phyloP scores from a whole-genome alignment of 2,329 filamentous ascomycete genomes.

The Talaromyces rugulosus region DNA sequence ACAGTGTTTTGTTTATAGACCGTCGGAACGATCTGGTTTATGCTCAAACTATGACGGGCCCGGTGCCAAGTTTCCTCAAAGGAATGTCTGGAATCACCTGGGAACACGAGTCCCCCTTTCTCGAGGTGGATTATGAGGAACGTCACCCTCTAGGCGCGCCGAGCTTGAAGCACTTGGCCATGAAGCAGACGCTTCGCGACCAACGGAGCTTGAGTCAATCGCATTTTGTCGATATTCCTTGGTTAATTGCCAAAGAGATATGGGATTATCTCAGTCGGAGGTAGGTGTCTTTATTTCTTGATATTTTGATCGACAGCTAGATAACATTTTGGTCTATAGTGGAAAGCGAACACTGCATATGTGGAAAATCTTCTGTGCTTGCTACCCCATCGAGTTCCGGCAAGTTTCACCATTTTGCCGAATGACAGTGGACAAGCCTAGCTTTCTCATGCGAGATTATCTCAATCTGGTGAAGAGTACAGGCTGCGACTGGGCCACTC shows the following conservation, averaged over 20 bases:
- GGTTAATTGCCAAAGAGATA: slow-evolving; percentile 35
- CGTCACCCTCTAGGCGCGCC: slow-evolving; percentile 23
- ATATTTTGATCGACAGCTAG: neutral
- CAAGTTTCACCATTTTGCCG: slow-evolving; percentile 24
- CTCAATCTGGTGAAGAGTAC: slow-evolving; percentile 30
- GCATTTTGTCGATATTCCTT: slow-evolving; percentile 36
- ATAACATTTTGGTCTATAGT: slow-evolving; percentile 18
- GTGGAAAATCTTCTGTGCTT: slow-evolving; percentile 40
- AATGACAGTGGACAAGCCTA: slow-evolving; percentile 26
- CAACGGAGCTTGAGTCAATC: slow-evolving; percentile 32
- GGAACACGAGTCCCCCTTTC: slow-evolving; percentile 36
- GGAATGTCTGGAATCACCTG: slow-evolving; percentile 25
- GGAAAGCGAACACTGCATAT: slow-evolving; percentile 36
- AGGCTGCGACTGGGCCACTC: slow-evolving; percentile 29
- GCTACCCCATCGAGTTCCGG: slow-evolving; percentile 34
- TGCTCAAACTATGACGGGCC: slow-evolving; percentile 10
- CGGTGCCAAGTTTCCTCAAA: slow-evolving; percentile 10
- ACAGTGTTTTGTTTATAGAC: neutral
- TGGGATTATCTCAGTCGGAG: slow-evolving; percentile 34
- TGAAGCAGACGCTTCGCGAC: slow-evolving; percentile 28
- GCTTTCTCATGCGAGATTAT: slow-evolving; percentile 31
- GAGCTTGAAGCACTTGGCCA: slow-evolving; percentile 32
- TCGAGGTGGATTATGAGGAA: slow-evolving; percentile 24
- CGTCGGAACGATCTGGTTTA: neutral
- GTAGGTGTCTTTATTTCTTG: slow-evolving; percentile 21